A percentile compares a stretch with the other conserved stretches of the same genome.
These are phyloP conservation scores for Purshia tridentata DNA, from an alignment of 306 rosid genomes.

Conservation along the genomic window DNA sequence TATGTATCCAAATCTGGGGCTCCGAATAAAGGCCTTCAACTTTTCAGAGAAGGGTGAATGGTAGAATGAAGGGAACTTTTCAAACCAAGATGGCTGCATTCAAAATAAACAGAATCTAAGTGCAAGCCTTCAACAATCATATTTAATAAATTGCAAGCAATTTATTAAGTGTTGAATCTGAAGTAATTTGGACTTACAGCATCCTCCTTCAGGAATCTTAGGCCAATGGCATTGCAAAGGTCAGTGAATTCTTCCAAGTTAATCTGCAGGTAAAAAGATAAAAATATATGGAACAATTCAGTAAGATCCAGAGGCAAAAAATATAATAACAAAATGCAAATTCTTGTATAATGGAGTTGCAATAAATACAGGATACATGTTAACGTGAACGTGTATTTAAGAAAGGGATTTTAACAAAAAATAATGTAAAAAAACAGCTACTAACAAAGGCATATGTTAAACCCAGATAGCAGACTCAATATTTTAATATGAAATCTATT, in stretches of 20 bases:
- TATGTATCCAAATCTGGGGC: constrained; percentile 77
- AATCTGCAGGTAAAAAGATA: constrained; percentile 49
- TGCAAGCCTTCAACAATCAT: constrained; percentile 24
- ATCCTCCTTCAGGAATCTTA: constrained; percentile 81
- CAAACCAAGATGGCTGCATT: constrained; percentile 81
- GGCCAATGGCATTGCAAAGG: constrained; percentile 90
- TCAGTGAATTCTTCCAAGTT: constrained; percentile 83
- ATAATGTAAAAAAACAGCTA: background rate
- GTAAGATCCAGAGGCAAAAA: background rate
- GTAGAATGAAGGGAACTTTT: constrained; percentile 52
- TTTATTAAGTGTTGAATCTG: constrained; percentile 19
- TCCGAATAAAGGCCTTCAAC: constrained; percentile 68
- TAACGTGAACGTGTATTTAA: background rate
- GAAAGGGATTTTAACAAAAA: background rate
- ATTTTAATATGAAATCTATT: no score
- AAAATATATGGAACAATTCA: constrained; percentile 21
- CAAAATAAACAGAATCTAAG: constrained; percentile 32
- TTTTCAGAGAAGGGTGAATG: constrained; percentile 50
- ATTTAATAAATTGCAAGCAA: constrained; percentile 15
- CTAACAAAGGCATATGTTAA: background rate
- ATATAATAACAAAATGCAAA: background rate
- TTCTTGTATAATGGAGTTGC: background rate
- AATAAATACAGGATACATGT: background rate
- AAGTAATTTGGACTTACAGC: constrained; percentile 49
- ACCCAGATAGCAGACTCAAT: background rate